Percentiles rank a stretch among this genome's conserved stretches.
phyloP scores from a whole-genome alignment of 2,329 filamentous ascomycete genomes.

The Colletotrichum salicis region DNA sequence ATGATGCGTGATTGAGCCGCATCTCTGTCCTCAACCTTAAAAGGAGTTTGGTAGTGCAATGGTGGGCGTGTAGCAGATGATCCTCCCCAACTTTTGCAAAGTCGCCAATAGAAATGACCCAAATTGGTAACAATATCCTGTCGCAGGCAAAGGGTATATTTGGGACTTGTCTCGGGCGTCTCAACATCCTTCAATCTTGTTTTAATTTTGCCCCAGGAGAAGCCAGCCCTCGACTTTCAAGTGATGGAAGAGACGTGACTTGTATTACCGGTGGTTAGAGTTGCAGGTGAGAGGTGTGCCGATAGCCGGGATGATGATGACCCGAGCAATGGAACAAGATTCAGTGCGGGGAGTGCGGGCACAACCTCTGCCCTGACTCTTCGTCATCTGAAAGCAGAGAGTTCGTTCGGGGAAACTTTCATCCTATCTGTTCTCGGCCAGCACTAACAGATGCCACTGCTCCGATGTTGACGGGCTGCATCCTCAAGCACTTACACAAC shows the following conservation, averaged over 20 bases:
- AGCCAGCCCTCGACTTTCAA: too few species aligned
- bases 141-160: too few species aligned
- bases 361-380: background rate
- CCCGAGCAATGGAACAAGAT: background rate
- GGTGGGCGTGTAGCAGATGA: background rate
- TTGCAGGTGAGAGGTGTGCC: background rate
- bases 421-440: background rate
- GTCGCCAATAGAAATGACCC: too few species aligned
- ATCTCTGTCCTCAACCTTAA: background rate
- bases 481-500: conserved; percentile 16
- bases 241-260: background rate
- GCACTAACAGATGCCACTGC: background rate
- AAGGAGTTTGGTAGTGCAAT: background rate
- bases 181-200: too few species aligned
- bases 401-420: conserved; percentile 8
- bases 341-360: background rate
- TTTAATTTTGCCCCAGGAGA: too few species aligned
- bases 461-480: background rate
- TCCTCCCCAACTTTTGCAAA: background rate
- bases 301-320: background rate
- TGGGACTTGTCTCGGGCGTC: too few species aligned
- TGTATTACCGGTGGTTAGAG: too few species aligned
- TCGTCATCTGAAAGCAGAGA: background rate
- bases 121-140: too few species aligned
- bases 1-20: background rate